Evolutionary conservation across 495 filamentous ascomycete genomes (phyloP).

Genomic region (Annulohypoxylon maeteangense): DNA sequence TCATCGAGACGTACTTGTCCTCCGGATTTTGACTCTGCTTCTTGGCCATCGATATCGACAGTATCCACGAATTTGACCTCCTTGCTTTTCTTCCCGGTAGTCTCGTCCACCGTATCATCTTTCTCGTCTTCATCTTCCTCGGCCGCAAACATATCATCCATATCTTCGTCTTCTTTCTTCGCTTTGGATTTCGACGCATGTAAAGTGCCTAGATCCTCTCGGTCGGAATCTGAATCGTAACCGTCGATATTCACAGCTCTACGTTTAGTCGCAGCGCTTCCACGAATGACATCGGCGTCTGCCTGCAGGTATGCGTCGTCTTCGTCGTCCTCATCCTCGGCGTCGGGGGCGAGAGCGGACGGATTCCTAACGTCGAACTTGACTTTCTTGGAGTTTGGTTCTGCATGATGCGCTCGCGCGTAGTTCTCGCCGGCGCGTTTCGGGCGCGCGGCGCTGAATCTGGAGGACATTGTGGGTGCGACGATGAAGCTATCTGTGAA

Average conservation of each 20-base stretch:
- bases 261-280: conserved; percentile 82
- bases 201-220: conserved; percentile 64
- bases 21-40: conserved; percentile 75
- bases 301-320: conserved; percentile 66
- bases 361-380: conserved; percentile 97
- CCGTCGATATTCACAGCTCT: conserved; percentile 95
- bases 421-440: conserved; percentile 86
- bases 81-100: conserved; percentile 74
- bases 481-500: neutral
- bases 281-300: conserved; percentile 92
- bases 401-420: conserved; percentile 74
- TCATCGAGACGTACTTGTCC: conserved; percentile 67
- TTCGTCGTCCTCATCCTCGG: conserved; percentile 68
- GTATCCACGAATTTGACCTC: conserved; percentile 79
- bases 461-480: conserved; percentile 65
- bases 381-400: conserved; percentile 77
- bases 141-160: conserved; percentile 93
- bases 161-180: conserved; percentile 62
- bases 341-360: conserved; percentile 81
- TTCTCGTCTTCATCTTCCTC: conserved; percentile 70
- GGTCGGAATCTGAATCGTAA: conserved; percentile 94
- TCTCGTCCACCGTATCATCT: conserved; percentile 59
- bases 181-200: conserved; percentile 51
- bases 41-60: conserved; percentile 87
- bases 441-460: conserved; percentile 74